Base-by-base conservation (phyloP, 2,329 filamentous ascomycete genomes). In the Epichloe sibirici region DNA sequence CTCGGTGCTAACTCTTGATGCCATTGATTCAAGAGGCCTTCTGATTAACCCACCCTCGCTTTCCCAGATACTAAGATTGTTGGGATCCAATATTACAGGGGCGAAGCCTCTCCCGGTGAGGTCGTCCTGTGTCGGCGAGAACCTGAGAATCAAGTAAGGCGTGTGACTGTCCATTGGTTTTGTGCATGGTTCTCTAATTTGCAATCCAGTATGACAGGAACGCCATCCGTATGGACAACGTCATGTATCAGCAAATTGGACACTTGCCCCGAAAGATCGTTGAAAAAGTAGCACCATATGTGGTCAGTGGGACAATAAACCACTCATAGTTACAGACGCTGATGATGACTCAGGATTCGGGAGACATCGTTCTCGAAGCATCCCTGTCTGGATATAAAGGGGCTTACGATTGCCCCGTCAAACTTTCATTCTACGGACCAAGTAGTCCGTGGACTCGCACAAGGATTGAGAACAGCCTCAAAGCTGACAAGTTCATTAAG, bases 221-320 rank as follows among this genome's bases (percentile, higher is more conserved):
- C 67, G 88, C 88, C 0, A 88, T 94, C 53, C 79, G 81, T 5
- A 79, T 94, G 1, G 76, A 86, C 60, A 94, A 93, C 65, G 86
- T 90, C 13, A 77, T 86, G 62, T 78, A 81, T 15, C 65, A 67
- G 7, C 88, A 94, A 61, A 87, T 95, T 59, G 89, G 89, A 1
- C 88, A 95, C 66, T 73, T 95, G 42, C 85, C 86, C 6, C 74
- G 80, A 12, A 73, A 69, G 1, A 62, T 88, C 23, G 88, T 83
- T 1, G 70, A 74, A n/a, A 91, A 86, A 65, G 69, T 95, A 51
- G 82, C 87, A 0, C 78, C 76, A 2, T 89, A 88, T 62, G 74
- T 94, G 63, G 83, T 85, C 66, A 61, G 72, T 57, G 35, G 23
- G 15, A 21, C 40, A 2, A 17, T 2, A 38, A 34, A 40, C 49